These are phyloP conservation scores for Cinnamomum micranthum DNA, from an alignment of 164 flowering plant genomes.

Conservation along the genomic window DNA sequence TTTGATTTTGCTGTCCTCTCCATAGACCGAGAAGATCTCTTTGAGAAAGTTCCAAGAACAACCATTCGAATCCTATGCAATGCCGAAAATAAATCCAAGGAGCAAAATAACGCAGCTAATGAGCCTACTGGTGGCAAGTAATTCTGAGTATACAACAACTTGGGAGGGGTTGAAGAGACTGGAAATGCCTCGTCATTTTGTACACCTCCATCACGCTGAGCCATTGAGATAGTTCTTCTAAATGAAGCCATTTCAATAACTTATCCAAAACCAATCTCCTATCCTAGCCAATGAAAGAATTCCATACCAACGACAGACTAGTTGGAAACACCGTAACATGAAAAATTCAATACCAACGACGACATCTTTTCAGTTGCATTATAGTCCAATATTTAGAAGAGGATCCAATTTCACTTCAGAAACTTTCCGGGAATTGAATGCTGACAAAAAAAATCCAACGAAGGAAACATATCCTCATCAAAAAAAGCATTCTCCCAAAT, in stretches of 20 bases:
- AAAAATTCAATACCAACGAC: background rate
- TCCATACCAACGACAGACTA: background rate
- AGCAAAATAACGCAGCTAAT: conserved; percentile 28
- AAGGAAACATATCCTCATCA: background rate
- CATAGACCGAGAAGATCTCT: conserved; percentile 44
- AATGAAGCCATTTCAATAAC: conserved; percentile 59
- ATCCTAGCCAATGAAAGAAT: background rate
- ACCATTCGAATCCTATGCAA: conserved; percentile 34
- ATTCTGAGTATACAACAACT: conserved; percentile 46
- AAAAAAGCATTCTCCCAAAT: background rate
- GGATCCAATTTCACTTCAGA: background rate
- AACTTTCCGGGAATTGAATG: background rate
- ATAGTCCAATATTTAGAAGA: background rate
- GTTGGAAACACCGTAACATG: background rate
- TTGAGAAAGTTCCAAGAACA: conserved; percentile 39
- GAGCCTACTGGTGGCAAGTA: conserved; percentile 33
- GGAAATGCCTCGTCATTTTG: conserved; percentile 46
- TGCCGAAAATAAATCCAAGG: conserved; percentile 31
- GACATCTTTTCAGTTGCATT: background rate
- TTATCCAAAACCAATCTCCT: background rate
- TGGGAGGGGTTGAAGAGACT: conserved; percentile 65
- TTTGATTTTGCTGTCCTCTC: conserved; percentile 60
- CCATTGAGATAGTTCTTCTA: conserved; percentile 74
- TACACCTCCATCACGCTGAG: conserved; percentile 53
- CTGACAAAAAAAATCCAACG: background rate